Percentiles rank a stretch among this genome's conserved stretches.
These are phyloP conservation scores for Jaltomata sinuosa DNA, from an alignment of 257 asterid genomes.

Conservation along the genomic window DNA sequence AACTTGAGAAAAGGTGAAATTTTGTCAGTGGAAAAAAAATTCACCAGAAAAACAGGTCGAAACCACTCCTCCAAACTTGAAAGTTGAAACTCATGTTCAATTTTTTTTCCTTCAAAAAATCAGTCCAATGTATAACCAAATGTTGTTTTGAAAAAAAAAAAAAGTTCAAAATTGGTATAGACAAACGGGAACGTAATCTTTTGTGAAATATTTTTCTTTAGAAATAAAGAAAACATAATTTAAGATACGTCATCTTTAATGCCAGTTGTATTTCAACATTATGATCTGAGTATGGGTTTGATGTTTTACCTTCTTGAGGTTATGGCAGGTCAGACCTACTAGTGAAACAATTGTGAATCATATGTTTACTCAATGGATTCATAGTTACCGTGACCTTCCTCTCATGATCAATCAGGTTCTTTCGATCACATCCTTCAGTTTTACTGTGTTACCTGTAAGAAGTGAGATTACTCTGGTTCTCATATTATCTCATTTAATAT, in stretches of 20 bases:
- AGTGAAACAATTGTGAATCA: constrained; percentile 99
- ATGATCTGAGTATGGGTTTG: constrained; percentile 47
- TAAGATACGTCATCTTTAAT: neutral
- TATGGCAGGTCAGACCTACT: constrained; percentile 98
- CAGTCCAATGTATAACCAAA: neutral
- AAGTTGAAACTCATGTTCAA: neutral
- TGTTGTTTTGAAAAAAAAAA: neutral
- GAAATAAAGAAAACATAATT: neutral
- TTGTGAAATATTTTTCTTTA: neutral
- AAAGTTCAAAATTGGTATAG: neutral
- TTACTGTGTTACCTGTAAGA: neutral
- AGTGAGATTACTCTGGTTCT: neutral
- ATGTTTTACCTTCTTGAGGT: constrained; percentile 69
- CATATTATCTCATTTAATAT: constrained; percentile 1
- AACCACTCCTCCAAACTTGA: neutral
- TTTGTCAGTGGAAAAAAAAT: neutral
- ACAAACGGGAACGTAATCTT: neutral
- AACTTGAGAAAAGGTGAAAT: neutral
- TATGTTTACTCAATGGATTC: constrained; percentile 99
- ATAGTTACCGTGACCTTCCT: constrained; percentile 98
- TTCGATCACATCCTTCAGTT: constrained; percentile 2
- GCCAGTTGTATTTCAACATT: constrained; percentile 12
- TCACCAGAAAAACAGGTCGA: neutral
- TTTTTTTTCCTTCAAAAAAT: neutral
- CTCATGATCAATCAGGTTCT: constrained; percentile 95